Evolutionary conservation across 192 early-diverging fungal species (phyloP), one percentile per base, ranked within the genome.

Genomic region (Spinellus fusiger): DNA sequence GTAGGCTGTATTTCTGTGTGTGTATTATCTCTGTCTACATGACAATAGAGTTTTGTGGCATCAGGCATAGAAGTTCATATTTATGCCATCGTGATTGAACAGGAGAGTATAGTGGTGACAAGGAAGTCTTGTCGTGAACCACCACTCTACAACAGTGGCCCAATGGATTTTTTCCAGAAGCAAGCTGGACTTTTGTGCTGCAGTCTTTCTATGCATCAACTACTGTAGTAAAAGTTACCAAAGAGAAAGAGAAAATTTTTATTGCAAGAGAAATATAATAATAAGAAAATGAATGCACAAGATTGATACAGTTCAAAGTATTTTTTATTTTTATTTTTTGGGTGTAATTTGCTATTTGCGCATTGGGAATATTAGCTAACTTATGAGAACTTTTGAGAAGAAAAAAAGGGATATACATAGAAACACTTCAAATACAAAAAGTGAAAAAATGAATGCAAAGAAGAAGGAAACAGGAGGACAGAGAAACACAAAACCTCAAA

Each of bases 1-100:
- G 16, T 75, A 16, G 49, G 29, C 18, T 75, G 76, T 35, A 22
- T 26, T 28, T 33, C 34, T 0, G 35, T 78, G 18, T 78, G 76
- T 44, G 12, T 31, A 15, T 59, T 70, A 49, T 62, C 72, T 61
- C 33, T 52, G 9, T 29, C 10, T 2, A 38, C 20, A 13, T 12
- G n/a, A 28, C 69, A 78, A 56, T 78, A 70, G 73, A 69, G 44
- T 46, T 26, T 31, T 9, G 6, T 66, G 2, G 66, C 40, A 20
- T 5, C 47, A 0, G 61, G 65, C 6, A 15, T 79, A 3, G 38
- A 62, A 7, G 77, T 73, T 1, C 53, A 59, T 13, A 63, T 71
- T 3, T 59, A 71, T 16, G 20, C 6, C 35, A 27, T 10, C 25
- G 16, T 25, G 28, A 10, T 5, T 57, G 55, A 38, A 18, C 35